Evolutionary conservation across 2,329 filamentous ascomycete species (phyloP).

Genomic region (Sphaerostilbella broomeana): DNA sequence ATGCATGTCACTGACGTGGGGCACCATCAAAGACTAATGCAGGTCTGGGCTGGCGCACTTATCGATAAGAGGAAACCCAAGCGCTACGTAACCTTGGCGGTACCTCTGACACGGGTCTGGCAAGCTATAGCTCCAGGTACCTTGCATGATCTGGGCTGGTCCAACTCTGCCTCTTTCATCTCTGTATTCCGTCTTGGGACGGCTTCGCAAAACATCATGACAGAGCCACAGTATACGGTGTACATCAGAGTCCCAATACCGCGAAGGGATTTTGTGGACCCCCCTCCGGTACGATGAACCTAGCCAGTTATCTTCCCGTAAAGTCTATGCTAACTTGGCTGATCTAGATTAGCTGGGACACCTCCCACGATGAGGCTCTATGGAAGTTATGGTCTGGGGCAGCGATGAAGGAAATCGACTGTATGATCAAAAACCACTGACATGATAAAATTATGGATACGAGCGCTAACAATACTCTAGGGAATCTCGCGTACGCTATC

Average conservation of each 20-base stretch:
- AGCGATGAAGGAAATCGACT: conserved; percentile 79
- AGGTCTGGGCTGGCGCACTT: conserved; percentile 3
- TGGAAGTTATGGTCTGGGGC: conserved; percentile 86
- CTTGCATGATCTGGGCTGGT: not conserved
- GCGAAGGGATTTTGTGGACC: conserved; percentile 82
- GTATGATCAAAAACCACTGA: conserved; percentile 44
- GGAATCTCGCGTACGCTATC: conserved; percentile 63
- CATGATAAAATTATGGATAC: not conserved
- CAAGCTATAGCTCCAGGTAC: conserved; percentile 1
- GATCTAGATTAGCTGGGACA: conserved; percentile 78
- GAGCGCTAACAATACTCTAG: conserved; percentile 36
- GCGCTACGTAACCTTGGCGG: conserved; percentile 2
- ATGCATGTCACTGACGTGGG: no score
- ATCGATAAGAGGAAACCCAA: not conserved
- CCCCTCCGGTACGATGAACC: conserved; percentile 59
- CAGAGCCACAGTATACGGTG: conserved; percentile 62
- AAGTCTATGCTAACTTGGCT: conserved; percentile 1
- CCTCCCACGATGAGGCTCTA: conserved; percentile 75
- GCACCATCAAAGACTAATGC: conserved; percentile 6
- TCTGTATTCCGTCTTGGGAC: not conserved
- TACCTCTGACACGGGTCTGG: no score
- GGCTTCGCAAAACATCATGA: conserved; percentile 22
- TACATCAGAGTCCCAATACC: conserved; percentile 87
- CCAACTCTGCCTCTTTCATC: conserved; percentile 2
- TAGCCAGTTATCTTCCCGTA: not conserved